Conservation (phyloP, 352 stramenopile species). For the Phytophthora foliorum region DNA sequence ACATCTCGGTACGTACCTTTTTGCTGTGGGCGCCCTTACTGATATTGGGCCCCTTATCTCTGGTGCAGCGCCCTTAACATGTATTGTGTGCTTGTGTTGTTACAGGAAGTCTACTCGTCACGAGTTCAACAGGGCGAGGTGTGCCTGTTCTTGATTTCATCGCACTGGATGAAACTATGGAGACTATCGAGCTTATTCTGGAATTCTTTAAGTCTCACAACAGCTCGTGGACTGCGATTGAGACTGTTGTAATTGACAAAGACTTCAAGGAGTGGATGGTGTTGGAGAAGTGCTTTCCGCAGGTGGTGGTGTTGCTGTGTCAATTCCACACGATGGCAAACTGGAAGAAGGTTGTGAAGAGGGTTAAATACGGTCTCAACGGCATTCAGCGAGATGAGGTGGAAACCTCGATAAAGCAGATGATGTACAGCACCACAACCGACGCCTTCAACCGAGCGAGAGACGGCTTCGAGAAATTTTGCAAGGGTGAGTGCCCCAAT, state of each 20-base stretch:
- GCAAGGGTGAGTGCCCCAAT: not conserved
- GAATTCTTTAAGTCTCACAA: constrained; percentile 19
- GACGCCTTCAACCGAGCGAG: not conserved
- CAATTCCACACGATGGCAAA: not conserved
- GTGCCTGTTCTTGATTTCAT: constrained; percentile 18
- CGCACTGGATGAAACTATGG: constrained; percentile 1
- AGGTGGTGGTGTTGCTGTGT: constrained; percentile 3
- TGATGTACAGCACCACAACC: not conserved
- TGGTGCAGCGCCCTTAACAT: constrained; percentile 1
- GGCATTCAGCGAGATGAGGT: not conserved
- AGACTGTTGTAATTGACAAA: constrained; percentile 22
- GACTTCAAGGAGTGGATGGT: constrained; percentile 23
- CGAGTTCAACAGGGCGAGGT: constrained; percentile 11
- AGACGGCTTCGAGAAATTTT: not conserved
- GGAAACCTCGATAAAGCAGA: not conserved
- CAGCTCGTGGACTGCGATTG: not conserved
- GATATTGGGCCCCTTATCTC: constrained; percentile 2
- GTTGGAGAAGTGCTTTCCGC: constrained; percentile 3
- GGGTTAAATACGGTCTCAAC: not conserved
- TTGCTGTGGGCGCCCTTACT: not conserved
- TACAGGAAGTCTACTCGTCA: constrained; percentile 12
- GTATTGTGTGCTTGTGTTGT: not conserved
- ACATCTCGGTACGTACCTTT: constrained; percentile 11
- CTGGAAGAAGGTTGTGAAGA: constrained; percentile 1
- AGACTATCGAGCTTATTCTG: constrained; percentile 12